Conservation (phyloP, 768 basidiomycete species). For the Auricularia cornea region DNA sequence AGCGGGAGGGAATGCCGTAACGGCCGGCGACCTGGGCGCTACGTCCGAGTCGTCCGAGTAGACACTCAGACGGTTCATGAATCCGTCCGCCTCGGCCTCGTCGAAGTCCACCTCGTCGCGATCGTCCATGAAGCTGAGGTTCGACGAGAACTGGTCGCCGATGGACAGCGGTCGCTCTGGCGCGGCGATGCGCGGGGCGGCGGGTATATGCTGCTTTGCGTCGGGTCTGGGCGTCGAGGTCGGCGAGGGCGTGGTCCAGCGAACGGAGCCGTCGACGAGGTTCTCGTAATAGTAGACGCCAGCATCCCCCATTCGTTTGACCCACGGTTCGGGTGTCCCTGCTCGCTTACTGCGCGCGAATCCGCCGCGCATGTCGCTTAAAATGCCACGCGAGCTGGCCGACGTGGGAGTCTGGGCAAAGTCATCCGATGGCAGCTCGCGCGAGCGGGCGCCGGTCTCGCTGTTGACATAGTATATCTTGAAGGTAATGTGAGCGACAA, state of each 20-base stretch:
- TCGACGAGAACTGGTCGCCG: neutral
- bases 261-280: constrained; percentile 54
- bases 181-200: neutral
- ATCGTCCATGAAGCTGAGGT: neutral
- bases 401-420: constrained; percentile 29
- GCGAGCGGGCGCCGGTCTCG: constrained; percentile 70
- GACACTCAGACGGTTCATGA: constrained; percentile 43
- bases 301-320: constrained; percentile 70
- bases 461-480: constrained; percentile 96
- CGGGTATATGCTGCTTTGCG: neutral
- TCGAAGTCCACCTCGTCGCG: neutral
- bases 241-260: constrained; percentile 50
- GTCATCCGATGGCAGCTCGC: constrained; percentile 74
- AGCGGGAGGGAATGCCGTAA: neutral
- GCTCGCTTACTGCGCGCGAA: constrained; percentile 26
- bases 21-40: constrained; percentile 36
- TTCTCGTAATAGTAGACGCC: constrained; percentile 73
- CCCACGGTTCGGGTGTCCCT: constrained; percentile 73
- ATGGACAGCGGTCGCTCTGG: neutral
- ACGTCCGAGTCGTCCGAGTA: constrained; percentile 78
- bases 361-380: neutral
- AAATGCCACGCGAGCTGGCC: neutral
- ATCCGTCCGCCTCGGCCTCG: neutral
- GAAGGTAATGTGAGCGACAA: neutral
- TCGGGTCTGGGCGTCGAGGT: neutral